Evolutionary conservation across 768 basidiomycete species (phyloP), one percentile per base, ranked within the genome.

Genomic region (Leccinum obscurum): DNA sequence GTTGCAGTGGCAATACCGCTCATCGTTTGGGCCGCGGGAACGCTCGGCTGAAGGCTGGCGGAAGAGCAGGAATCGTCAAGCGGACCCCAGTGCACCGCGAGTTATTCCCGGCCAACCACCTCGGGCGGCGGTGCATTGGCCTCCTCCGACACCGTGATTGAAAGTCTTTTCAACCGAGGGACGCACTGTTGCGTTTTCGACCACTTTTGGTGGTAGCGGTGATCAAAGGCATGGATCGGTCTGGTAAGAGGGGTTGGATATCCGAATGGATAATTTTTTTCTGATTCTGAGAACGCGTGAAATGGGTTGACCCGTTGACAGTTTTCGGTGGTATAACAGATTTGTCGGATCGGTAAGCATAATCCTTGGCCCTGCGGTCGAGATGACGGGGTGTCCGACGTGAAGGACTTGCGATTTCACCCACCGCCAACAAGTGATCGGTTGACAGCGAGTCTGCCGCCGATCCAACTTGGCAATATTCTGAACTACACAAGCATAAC

Each of bases 1-100:
- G 64, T 89, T 80, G 74, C 94, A 96, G 70, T 86, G 88, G 72
- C 94, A 96, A 72, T 92, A 97, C 35, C 83, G 76, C 54, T 68
- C 76, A 70, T 92, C 86, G 61, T 78, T 77, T 35, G 80, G 77
- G 64, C 78, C 20, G 56, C 68, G 13, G 63, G 68, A 24, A 67
- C 65, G 48, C 35, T 59, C 35, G 73, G 73, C 20, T 48, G 64
- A 1, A 24, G 3, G 54, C 39, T 41, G 39, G 61, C 20, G 49
- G 59, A 28, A 65, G 66, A 6, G 74, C 72, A n/a, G 79, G 76
- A n/a, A 79, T 66, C 15, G 73, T 77, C 22, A 77, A 67, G 52
- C 69, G 78, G 59, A 77, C 66, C 30, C 67, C 57, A 17, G 56
- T 28, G 11, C 24, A 20, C 22, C 7, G 50, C 22, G 15, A 51